Base-by-base conservation (phyloP, 495 filamentous ascomycete genomes). In the Penicillium verhagenii region DNA sequence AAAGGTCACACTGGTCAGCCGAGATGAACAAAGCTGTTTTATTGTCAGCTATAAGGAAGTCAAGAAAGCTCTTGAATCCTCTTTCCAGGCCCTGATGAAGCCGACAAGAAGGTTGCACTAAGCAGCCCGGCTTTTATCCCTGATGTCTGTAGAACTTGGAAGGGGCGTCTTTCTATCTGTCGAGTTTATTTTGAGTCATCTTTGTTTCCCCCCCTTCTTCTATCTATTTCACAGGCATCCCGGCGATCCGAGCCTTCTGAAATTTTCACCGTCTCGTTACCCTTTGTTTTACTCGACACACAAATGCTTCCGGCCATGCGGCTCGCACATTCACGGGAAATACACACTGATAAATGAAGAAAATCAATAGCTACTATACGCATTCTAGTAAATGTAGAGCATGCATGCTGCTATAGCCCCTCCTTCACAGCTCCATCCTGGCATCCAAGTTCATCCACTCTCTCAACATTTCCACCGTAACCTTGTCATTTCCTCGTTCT, bases 21-120 rank as follows among this genome's bases (percentile, higher is more conserved):
- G 91, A 46, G 91, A 97, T 67, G 90, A 95, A 65, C 86, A 93
- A 69, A 92, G 84, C 53, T 85, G 86, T 48, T 86, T 97, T 60
- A 77, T 97, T 29, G 85, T 96, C 35, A 91, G 81, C 48, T 98
- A 93, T 66, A 85, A 87, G 64, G 95, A 97, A 63, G 59, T 97
- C 50, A 91, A 91, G 79, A 84, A 88, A 58, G 86, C 84, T 45
- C 71, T 92, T 29, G 85, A 90, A 52, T 80, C 79, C 26, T 85
- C 90, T n/a, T 97, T 92, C 72, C 81, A 82, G 62, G 91, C 96
- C 37, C 71, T 97, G 39, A 63, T 85, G 52, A 90, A 87, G 68
- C 78, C 78, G 14, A 55, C 67, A 13, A 68, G 78, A 57, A 65
- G 76, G 59, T 58, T 77, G 57, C 76, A 76, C 50, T 79, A 61